Base-by-base conservation (phyloP, 306 rosid genomes). In the peach (Prunus persica) region DNA sequence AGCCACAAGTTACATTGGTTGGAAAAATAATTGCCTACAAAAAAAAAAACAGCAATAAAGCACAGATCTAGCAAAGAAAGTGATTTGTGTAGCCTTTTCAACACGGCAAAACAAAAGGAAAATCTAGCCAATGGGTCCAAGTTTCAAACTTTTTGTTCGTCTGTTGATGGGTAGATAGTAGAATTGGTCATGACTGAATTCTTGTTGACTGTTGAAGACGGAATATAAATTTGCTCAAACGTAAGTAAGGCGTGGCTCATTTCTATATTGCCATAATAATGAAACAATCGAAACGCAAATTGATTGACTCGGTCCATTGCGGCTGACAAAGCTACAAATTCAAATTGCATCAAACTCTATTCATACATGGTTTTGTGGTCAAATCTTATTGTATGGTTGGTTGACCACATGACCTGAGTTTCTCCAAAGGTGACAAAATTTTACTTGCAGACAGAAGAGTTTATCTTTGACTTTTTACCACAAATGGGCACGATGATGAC, bases 241-340 rank as follows among this genome's bases (percentile, higher is more conserved):
- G 57, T 22, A 18, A 72, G 2, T 16, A 55, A 55, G 66, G 28
- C 19, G 38, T 2, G 18, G 25, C 8, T n/a, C 15, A 54, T 22
- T 28, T 2, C 3, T 50, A 8, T 20, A 32, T 46, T 19, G 41
- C 43, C 54, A 4, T 8, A 28, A 14, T 14, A 62, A 30, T 38
- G 5, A 64, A 73, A 2, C 18, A 28, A 1, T 50, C 13, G 65
- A 1, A 2, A 6, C 8, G 20, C 14, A 16, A 32, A 11, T 72
- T 38, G 73, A 79, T 72, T 38, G 73, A 79, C 73, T 66, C 2
- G 38, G 73, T 79, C 78, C 54, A 1, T n/a, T 38, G 72, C 67
- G 58, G 56, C 30, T 14, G 49, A 67, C 50, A 38, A 34, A 72
- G 66, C 54, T 72, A 13, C 41, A 28, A 38, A 71, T 45, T 20